phyloP scores from a whole-genome alignment of 1,139 yeast species.

The Saccharomyces hybrid region DNA sequence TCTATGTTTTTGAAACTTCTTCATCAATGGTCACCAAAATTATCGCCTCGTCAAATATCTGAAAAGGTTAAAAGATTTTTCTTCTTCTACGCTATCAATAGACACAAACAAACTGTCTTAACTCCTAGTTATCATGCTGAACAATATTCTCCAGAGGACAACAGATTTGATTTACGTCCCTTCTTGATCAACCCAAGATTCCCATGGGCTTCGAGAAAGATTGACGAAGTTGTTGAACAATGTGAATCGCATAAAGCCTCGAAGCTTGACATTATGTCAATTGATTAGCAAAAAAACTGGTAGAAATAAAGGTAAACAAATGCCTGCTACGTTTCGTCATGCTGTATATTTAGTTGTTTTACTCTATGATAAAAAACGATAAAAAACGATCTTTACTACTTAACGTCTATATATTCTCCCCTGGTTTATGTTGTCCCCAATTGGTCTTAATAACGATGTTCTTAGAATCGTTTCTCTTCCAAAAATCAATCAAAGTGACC shows the following conservation, averaged over 20 bases:
- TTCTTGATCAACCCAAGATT: constrained; percentile 87
- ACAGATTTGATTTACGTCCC: constrained; percentile 90
- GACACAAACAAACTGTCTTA: constrained; percentile 93
- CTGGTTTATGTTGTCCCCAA: constrained; percentile 29
- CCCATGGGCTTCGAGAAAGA: constrained; percentile 82
- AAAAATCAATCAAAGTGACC: constrained; percentile 46
- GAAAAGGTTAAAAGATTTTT: constrained; percentile 87
- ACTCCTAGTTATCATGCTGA: constrained; percentile 98
- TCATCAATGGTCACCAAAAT: constrained; percentile 85
- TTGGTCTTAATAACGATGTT: constrained; percentile 33
- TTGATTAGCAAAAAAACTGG: constrained; percentile 31
- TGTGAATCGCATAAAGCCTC: constrained; percentile 36
- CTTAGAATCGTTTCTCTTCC: constrained; percentile 42
- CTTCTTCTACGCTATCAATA: constrained; percentile 86
- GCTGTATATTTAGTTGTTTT: neutral
- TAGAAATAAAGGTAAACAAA: neutral
- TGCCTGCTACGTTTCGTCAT: too few relatives aligned
- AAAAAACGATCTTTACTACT: neutral
- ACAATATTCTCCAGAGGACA: constrained; percentile 95
- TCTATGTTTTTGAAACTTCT: constrained; percentile 84
- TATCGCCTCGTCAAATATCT: constrained; percentile 78
- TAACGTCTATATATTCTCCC: constrained; percentile 6
- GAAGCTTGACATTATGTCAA: constrained; percentile 36
- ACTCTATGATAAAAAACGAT: neutral
- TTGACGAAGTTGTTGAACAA: constrained; percentile 61